These are phyloP conservation scores for Chrysoporthe puriensis DNA, from an alignment of 2,329 filamentous ascomycete genomes.

Conservation along the genomic window DNA sequence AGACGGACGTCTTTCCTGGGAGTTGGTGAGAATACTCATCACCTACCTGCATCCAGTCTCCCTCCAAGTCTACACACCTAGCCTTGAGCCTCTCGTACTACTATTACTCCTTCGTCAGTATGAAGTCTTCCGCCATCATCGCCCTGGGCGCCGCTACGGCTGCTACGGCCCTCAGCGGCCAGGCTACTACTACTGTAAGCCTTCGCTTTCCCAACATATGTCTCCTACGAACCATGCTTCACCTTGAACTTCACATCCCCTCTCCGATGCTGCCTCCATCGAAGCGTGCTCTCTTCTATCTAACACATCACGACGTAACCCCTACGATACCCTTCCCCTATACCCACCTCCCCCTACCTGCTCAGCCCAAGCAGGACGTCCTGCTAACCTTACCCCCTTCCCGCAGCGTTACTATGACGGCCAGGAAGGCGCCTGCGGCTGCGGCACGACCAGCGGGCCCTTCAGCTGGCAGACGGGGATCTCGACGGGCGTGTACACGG, in stretches of 20 bases:
- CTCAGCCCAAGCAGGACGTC: neutral
- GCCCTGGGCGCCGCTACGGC: neutral
- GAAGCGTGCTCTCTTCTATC: neutral
- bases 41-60: neutral
- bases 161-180: slow-evolving; percentile 23
- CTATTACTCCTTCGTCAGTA: neutral
- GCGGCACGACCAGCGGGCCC: slow-evolving; percentile 9
- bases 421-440: slow-evolving; percentile 25
- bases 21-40: neutral
- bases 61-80: neutral
- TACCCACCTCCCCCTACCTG: neutral
- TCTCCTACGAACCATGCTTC: neutral
- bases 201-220: no score
- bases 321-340: neutral
- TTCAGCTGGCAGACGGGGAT: slow-evolving; percentile 23
- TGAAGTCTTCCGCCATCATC: slow-evolving; percentile 6
- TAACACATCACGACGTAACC: neutral
- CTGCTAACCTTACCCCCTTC: neutral
- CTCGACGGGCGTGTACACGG: slow-evolving; percentile 2
- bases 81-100: neutral
- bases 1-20: neutral
- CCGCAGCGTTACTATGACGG: slow-evolving; percentile 28
- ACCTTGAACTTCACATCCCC: neutral
- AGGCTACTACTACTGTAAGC: slow-evolving; percentile 27
- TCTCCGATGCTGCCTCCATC: neutral